A percentile compares a stretch with the other conserved stretches of the same genome.
phyloP scores from a whole-genome alignment of 2,329 filamentous ascomycete genomes.

The Zymoseptoria brevis region DNA sequence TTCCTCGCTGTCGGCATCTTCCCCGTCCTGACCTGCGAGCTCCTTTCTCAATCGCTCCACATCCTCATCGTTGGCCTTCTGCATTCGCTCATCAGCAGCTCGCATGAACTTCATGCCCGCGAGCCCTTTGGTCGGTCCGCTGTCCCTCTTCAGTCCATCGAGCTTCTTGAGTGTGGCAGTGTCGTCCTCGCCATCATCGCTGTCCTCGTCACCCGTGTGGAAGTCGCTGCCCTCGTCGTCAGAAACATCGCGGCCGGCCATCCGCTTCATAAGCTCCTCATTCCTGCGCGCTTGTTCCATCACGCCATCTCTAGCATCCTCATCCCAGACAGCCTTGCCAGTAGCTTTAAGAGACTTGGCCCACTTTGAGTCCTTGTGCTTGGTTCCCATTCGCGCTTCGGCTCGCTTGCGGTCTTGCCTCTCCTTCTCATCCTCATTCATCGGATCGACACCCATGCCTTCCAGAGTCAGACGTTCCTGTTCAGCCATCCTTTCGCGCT shows the following conservation, averaged over 20 bases:
- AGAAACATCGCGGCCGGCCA: conserved; percentile 60
- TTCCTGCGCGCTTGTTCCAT: conserved; percentile 74
- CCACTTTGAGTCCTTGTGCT: conserved; percentile 86
- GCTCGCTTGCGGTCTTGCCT: conserved; percentile 66
- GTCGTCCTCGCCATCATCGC: conserved; percentile 55
- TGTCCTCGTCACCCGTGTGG: conserved; percentile 45
- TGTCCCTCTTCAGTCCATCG: conserved; percentile 33
- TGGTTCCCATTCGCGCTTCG: conserved; percentile 74
- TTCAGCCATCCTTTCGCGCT: conserved; percentile 52
- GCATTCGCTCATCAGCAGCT: conserved; percentile 70
- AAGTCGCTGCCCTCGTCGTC: conserved; percentile 45
- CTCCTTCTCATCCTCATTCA: conserved; percentile 56
- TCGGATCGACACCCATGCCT: conserved; percentile 50
- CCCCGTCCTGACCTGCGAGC: conserved; percentile 55
- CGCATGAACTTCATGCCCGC: conserved; percentile 92
- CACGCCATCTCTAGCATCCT: conserved; percentile 69
- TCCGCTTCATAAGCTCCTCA: conserved; percentile 70
- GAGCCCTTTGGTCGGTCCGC: conserved; percentile 49
- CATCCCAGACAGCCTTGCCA: conserved; percentile 79
- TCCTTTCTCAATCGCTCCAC: conserved; percentile 52
- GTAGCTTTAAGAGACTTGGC: conserved; percentile 74
- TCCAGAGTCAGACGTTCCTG: conserved; percentile 49
- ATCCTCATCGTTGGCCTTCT: conserved; percentile 72
- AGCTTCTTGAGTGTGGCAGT: conserved; percentile 32
- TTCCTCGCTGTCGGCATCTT: conserved; percentile 47